Conservation (phyloP, 345 rosid genomes). For the Carallia brachiata region DNA sequence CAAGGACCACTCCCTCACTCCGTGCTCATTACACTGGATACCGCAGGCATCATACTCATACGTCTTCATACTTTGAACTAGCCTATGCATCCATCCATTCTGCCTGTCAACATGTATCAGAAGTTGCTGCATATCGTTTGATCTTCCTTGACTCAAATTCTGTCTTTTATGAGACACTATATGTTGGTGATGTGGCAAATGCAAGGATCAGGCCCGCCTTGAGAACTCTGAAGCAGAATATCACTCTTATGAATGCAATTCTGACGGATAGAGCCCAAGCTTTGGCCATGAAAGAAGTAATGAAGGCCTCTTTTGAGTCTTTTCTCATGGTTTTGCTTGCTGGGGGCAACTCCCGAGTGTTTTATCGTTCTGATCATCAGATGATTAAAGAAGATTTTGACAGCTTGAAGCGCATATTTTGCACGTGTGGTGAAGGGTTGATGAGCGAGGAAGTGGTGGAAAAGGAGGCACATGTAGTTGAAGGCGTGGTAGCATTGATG, state of each 20-base stretch:
- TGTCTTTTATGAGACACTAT: constrained; percentile 69
- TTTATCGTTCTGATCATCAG: constrained; percentile 51
- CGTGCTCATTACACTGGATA: constrained; percentile 13
- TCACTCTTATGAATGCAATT: constrained; percentile 65
- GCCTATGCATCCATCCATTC: constrained; percentile 55
- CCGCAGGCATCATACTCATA: constrained; percentile 26
- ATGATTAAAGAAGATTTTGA: constrained; percentile 75
- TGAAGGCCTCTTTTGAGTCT: constrained; percentile 77
- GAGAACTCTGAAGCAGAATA: constrained; percentile 66
- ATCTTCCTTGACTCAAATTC: constrained; percentile 72
- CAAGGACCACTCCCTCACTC: constrained; percentile 33
- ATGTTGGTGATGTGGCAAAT: constrained; percentile 54
- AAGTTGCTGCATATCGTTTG: constrained; percentile 82
- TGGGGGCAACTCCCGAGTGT: constrained; percentile 64
- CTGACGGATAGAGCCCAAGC: constrained; percentile 71
- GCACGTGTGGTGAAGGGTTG: constrained; percentile 78
- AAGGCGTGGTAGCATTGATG: constrained; percentile 72
- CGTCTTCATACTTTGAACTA: constrained; percentile 56
- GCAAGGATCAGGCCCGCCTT: constrained; percentile 61
- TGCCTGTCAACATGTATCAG: constrained; percentile 82
- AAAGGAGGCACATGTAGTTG: constrained; percentile 69
- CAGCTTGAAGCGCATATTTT: constrained; percentile 60
- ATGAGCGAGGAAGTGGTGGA: constrained; percentile 61
- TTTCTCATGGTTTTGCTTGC: constrained; percentile 84
- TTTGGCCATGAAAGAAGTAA: constrained; percentile 68